Evolutionary conservation across 2,329 filamentous ascomycete species (phyloP), one percentile per base, ranked within the genome.

Genomic region (Teratosphaeriaceae sp.): DNA sequence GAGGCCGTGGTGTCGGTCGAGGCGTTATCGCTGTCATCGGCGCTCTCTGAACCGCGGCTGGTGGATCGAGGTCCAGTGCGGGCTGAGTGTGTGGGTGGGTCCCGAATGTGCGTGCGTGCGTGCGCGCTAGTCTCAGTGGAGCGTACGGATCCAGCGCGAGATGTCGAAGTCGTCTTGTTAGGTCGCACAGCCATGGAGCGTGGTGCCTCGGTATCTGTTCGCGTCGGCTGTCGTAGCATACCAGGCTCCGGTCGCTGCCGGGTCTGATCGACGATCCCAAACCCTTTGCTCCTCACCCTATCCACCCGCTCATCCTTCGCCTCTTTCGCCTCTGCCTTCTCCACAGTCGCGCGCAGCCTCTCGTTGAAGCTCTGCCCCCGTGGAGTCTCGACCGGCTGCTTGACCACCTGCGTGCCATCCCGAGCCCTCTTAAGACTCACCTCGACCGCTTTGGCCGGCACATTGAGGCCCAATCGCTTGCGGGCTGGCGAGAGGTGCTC

Each of bases 391-490:
- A 13, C 52, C 50, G 9, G 38, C 44, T 2, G 55, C 44, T 9
- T 47, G 47, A 48, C 54, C 38, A 54, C 34, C 26, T 52, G 49
- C 50, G 49, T 63, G 54, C 38, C 65, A 59, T 51, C 57, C 42
- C 47, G 50, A 2, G 86, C 80, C 51, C 87, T 75, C 63, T 86
- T 92, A 21, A 97, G 68, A 2, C 89, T 96, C 23, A 97, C 74
- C 55, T 96, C 88, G 45, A 79, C 79, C 2, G 83, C 88, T 54
- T 75, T 84, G 26, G 89, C 69, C 1, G 88, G 88, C 61, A 94
- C 94, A 65, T 95, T 89, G 48, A 97, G 94, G 4, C 92, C 90
- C 13, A 97, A 65, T 15, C 88, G 66, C 12, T 92, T 78, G 47
- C 89, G 76, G 41, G 84, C 84, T 1, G 92, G 90, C 1, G 89